Evolutionary conservation across 306 rosid genomes (phyloP).

Genomic region (Erythrophleum fordii): DNA sequence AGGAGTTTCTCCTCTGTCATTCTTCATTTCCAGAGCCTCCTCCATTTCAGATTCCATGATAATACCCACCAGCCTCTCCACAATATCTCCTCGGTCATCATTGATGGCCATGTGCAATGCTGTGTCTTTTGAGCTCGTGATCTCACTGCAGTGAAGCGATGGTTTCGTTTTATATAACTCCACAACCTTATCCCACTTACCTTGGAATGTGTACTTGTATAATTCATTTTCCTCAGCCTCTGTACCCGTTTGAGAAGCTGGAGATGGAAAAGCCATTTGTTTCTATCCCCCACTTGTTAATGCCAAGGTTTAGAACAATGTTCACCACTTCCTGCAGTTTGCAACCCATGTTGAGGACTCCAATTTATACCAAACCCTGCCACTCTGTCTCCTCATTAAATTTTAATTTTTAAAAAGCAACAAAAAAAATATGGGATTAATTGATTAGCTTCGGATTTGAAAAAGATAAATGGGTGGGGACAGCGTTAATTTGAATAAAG

Average conservation of each 20-base stretch:
- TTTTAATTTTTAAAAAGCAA: too few species aligned
- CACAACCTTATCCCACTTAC: background rate
- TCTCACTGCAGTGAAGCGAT: background rate
- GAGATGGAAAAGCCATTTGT: too few species aligned
- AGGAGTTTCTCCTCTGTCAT: conserved; percentile 51
- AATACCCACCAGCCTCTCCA: conserved; percentile 12
- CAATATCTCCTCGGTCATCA: conserved; percentile 18
- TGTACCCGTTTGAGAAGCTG: too few species aligned
- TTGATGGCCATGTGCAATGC: conserved; percentile 60
- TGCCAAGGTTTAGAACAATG: too few species aligned
- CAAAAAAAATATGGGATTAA: too few species aligned
- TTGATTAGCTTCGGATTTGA: too few species aligned
- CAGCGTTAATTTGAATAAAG: background rate
- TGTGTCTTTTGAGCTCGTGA: conserved; percentile 46
- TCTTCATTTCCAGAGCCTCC: background rate
- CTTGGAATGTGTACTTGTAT: background rate
- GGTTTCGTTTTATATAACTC: background rate
- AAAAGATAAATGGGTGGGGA: too few species aligned
- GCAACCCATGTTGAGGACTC: too few species aligned
- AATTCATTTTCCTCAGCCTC: too few species aligned
- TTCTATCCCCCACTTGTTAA: too few species aligned
- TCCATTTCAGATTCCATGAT: fast-evolving
- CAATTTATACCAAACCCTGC: background rate
- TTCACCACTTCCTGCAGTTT: too few species aligned
- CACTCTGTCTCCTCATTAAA: background rate